phyloP scores from a whole-genome alignment of 257 asterid genomes.

The Fraxinus excelsior region DNA sequence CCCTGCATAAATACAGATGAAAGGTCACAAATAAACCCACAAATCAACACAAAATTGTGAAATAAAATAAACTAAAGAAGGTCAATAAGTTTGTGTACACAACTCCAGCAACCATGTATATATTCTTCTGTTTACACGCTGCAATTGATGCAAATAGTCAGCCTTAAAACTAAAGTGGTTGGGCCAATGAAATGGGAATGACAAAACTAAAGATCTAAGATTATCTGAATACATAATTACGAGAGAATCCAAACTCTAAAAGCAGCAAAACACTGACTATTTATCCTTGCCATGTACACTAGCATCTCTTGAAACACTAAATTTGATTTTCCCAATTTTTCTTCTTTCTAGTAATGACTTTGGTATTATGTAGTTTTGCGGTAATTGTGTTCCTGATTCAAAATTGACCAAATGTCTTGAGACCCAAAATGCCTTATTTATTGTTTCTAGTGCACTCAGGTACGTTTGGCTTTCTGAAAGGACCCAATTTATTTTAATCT shows the following conservation, averaged over 20 bases:
- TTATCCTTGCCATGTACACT: not conserved
- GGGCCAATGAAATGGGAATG: not conserved
- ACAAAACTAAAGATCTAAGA: not conserved
- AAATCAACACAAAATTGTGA: not conserved
- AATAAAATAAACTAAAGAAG: not conserved
- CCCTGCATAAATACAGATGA: constrained; percentile 51
- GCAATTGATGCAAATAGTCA: not conserved
- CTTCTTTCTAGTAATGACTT: not conserved
- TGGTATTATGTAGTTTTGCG: not conserved
- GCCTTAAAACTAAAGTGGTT: not conserved
- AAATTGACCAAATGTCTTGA: not conserved
- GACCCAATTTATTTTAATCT: too few relatives aligned
- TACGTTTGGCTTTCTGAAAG: too few relatives aligned
- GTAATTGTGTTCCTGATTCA: not conserved
- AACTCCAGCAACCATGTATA: not conserved
- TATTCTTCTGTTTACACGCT: not conserved
- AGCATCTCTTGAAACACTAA: not conserved
- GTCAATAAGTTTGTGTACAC: not conserved
- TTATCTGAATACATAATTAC: not conserved
- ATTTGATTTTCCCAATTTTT: not conserved
- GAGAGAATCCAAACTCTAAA: not conserved
- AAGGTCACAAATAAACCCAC: not conserved
- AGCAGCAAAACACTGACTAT: not conserved
- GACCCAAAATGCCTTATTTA: too few relatives aligned
- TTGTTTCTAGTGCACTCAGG: not conserved